Evolutionary conservation across 257 asterid genomes (phyloP), one percentile per base, ranked within the genome.

Genomic region (Fraxinus quadrangulata): DNA sequence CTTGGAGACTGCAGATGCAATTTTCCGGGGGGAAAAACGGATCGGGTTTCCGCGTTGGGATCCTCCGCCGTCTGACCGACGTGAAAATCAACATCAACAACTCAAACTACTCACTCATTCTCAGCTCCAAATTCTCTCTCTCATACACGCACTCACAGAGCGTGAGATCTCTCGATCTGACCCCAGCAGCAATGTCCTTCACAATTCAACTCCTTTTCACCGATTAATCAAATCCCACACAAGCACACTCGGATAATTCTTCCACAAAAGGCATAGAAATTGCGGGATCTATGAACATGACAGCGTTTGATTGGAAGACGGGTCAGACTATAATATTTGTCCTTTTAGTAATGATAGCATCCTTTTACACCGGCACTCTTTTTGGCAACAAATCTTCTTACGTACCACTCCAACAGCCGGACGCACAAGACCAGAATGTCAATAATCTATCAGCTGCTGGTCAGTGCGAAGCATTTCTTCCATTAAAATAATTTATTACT

Each of bases 321-420:
- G 98, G 92, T 36, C 94, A 93, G 83, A 74, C 84, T 71, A 81
- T 96, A 70, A 77, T 83, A 87, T 28, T 85, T 6, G 75, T 81
- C 75, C 96, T 93, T 79, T 77, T 93, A 73, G 86, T 93, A 79
- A 90, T 90, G 97, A 84, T 89, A 1, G 97, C 84, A 83, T 93
- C 96, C 40, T 93, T 96, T 83, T 93, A 88, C 88, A 81, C 87
- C n/a, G 99, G 98, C 75, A 86, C 96, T 23, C 91, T 90, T 75
- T 87, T 87, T 45, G 86, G 90, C 79, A 82, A 84, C 73, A 86
- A 65, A 40, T 79, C 91, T 42, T 67, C 88, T 77, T 70, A 82
- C 73, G 86, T 74, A 47, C 84, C 83, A 66, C 78, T 47, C 45
- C 61, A 78, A 65, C 86, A 75, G 74, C 83, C 70, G n/a, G 79